Conservation (phyloP, 2,329 filamentous ascomycete species). For the Ramichloridium luteum region DNA sequence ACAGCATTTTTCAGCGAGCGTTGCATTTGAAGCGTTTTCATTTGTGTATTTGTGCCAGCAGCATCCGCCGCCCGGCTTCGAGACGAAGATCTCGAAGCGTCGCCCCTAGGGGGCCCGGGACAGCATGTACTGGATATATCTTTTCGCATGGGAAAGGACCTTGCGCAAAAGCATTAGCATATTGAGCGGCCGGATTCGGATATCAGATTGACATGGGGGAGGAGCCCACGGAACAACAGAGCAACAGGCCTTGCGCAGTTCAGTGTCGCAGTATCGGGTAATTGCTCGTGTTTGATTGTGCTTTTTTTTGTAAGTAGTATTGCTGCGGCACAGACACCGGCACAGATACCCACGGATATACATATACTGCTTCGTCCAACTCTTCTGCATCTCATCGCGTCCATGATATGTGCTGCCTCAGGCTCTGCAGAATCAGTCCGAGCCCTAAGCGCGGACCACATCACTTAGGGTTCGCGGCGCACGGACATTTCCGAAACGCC, state of each 20-base stretch:
- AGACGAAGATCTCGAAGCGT: conserved; percentile 1
- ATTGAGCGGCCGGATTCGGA: neutral
- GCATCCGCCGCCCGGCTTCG: conserved; percentile 2
- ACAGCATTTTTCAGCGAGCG: conserved; percentile 22
- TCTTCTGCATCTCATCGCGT: no score
- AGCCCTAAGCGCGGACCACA: no score
- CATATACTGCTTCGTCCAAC: conserved; percentile 4
- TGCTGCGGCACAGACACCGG: conserved; percentile 1
- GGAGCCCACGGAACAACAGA: no score
- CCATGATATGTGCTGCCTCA: no score
- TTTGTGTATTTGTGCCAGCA: conserved; percentile 14
- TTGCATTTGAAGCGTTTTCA: conserved; percentile 19
- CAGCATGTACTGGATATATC: conserved; percentile 3
- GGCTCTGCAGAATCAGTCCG: no score
- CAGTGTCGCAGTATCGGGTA: no score
- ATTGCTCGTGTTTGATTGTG: neutral
- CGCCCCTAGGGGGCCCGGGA: neutral
- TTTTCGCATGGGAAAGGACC: conserved; percentile 4
- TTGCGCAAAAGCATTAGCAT: conserved; percentile 1
- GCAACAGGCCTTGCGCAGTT: no score
- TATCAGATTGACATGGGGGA: conserved; percentile 1
- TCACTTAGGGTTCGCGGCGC: no score
- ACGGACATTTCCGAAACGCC: no score
- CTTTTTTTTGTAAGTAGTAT: conserved; percentile 1
- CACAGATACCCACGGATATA: conserved; percentile 13